Percentiles rank a stretch among this genome's conserved stretches.
Conservation (phyloP, 2,329 filamentous ascomycete species). For the Claviceps cyperi region DNA sequence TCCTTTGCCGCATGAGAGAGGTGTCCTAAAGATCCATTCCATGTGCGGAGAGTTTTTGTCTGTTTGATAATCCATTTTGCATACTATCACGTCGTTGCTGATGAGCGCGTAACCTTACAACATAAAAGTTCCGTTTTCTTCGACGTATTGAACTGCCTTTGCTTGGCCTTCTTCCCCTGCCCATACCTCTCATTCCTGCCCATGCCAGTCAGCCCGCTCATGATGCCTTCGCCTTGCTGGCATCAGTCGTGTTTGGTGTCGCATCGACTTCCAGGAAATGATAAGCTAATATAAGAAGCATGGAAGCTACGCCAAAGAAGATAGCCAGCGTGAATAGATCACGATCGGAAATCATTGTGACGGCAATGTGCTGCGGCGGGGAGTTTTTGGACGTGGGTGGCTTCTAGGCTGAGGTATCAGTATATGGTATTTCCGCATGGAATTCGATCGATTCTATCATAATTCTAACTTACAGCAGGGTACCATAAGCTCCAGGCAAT, state of each 20-base stretch:
- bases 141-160: not conserved
- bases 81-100: not conserved
- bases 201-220: not conserved
- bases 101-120: not conserved
- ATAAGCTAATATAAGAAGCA: conserved; percentile 88
- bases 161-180: not conserved
- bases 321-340: conserved; percentile 85
- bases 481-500: not conserved
- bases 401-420: conserved; percentile 1
- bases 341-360: conserved; percentile 84
- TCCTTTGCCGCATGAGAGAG: not conserved
- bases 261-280: conserved; percentile 94
- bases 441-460: accelerated
- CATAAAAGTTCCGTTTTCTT: not conserved
- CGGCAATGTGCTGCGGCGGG: conserved; percentile 5
- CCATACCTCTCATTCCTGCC: not conserved
- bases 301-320: conserved; percentile 76
- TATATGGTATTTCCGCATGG: not conserved
- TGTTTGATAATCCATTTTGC: not conserved
- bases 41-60: not conserved
- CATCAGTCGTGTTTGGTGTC: conserved; percentile 6
- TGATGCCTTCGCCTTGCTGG: conserved; percentile 2
- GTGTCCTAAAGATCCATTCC: not conserved
- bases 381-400: not conserved
- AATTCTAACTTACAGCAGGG: not conserved